Conservation (phyloP, 805 yeast species). For the Ascoidea tarda region DNA sequence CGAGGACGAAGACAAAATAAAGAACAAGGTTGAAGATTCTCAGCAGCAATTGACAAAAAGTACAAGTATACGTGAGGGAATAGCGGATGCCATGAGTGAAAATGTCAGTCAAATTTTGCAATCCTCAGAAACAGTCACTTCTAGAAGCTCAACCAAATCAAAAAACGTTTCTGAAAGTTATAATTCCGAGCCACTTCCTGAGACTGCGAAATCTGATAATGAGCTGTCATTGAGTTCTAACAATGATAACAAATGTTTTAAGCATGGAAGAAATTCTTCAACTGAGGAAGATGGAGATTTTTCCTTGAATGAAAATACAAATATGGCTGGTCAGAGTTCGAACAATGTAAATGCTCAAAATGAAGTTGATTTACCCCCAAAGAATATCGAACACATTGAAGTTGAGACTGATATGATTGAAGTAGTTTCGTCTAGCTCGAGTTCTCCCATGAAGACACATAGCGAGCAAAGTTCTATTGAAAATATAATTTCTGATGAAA, state of each 20-base stretch:
- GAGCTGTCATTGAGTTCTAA: background rate
- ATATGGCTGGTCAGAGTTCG: background rate
- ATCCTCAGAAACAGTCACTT: background rate
- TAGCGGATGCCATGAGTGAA: background rate
- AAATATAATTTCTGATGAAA: background rate
- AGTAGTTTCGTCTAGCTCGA: too few species aligned
- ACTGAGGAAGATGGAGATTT: background rate
- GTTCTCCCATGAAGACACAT: background rate
- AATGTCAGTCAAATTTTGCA: background rate
- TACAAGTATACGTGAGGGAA: background rate
- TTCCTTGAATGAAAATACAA: background rate
- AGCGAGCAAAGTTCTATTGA: background rate
- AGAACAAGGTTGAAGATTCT: background rate
- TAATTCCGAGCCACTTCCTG: background rate
- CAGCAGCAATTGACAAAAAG: background rate
- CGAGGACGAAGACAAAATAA: background rate
- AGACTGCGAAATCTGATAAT: background rate
- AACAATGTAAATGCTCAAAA: background rate
- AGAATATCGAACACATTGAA: too few species aligned
- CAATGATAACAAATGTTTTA: background rate
- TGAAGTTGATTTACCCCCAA: background rate
- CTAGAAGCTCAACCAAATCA: background rate
- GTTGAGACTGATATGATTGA: too few species aligned
- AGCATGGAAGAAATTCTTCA: background rate
- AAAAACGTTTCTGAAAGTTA: background rate